Evolutionary conservation across 2,329 filamentous ascomycete genomes (phyloP), one percentile per base, ranked within the genome.

Genomic region (Monilinia fructigena): DNA sequence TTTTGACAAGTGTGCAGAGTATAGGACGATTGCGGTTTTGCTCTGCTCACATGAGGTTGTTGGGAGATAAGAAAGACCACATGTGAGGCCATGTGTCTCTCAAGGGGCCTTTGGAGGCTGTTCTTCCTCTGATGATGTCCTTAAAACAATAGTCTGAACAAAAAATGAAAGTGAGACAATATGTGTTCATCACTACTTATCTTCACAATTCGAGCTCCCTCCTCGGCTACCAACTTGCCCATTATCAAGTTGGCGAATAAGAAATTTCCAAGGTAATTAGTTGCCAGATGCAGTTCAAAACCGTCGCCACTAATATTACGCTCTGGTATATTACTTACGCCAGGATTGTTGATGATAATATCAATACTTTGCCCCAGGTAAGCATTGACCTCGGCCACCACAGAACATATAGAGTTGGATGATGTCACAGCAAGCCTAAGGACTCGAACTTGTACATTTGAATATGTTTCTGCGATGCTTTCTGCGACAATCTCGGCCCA

Each of bases 21-120:
- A 78, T 3, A 79, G 69, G 31, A 78, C 69, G 60, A 78, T 78
- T 7, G 76, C 77, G 1, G 76, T 73, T 68, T 78, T 79, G 68
- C 7, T 35, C 31, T 35, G 31, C 31, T 5, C 31, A 35, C 6
- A 35, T 74, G 68, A 76, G 20, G 75, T 71, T 18, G 14, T 26
- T 3, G n/a, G 40, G 40, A 47, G 6, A 42, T 23, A 55, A 2
- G 28, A 4, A 6, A 64, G 31, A 53, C 10, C 10, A 11, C 8
- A 53, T 10, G 63, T 18, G 42, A 54, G 38, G 5, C 31, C 31
- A 26, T 45, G 35, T 8, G 52, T 31, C 26, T 55, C n/a, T 16
- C 11, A 16, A 3, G 26, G 28, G 40, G 14, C 4, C 40, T 47
- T 45, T 18, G n/a, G 14, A 26, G 40, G 47, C 47, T 28, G 14